Percentiles rank a stretch among this genome's conserved stretches.
These are phyloP conservation scores for Inonotus hispidus DNA, from an alignment of 1,284 basidiomycete species.

Conservation along the genomic window DNA sequence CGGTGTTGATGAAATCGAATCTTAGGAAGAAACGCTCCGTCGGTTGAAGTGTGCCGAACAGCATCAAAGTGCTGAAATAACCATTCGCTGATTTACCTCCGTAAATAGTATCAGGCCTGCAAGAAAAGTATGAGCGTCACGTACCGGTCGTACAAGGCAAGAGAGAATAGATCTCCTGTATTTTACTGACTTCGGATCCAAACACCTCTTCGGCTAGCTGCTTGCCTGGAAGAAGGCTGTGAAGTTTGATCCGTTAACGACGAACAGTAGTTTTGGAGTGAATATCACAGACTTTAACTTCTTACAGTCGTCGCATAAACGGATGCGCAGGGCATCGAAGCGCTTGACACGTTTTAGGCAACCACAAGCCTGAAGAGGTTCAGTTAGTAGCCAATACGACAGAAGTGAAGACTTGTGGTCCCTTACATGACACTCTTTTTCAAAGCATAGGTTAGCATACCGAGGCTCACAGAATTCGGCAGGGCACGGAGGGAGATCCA, in stretches of 20 bases:
- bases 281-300: background rate
- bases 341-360: background rate
- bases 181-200: background rate
- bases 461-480: conserved; percentile 12
- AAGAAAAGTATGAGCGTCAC: background rate
- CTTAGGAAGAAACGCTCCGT: background rate
- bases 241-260: background rate
- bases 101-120: background rate
- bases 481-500: conserved; percentile 13
- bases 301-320: conserved; percentile 5
- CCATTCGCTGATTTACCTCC: too few relatives aligned
- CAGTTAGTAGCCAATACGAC: background rate
- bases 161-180: background rate
- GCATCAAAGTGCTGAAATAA: too few relatives aligned
- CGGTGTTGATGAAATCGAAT: background rate
- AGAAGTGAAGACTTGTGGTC: background rate
- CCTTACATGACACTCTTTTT: conserved; percentile 15
- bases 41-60: background rate
- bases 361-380: background rate
- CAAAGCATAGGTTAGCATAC: conserved; percentile 12
- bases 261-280: background rate
- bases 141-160: background rate
- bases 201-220: background rate
- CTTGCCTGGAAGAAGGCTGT: background rate
- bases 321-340: background rate